A percentile compares a stretch with the other conserved stretches of the same genome.
phyloP scores from a whole-genome alignment of 257 asterid genomes.

The Nicotiana obtusifolia region DNA sequence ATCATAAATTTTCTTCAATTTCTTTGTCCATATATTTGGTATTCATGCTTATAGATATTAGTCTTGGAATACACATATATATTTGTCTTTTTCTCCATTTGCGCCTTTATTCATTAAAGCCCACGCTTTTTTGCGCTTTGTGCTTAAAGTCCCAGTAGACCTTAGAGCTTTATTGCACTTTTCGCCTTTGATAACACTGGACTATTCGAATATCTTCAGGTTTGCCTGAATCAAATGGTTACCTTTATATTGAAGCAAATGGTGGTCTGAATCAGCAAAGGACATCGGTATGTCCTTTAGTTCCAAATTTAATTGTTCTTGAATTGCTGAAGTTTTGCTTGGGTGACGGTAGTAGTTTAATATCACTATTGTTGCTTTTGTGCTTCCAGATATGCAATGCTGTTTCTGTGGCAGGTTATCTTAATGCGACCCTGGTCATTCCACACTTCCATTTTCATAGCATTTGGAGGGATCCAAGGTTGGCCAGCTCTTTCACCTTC shows the following conservation, averaged over 20 bases:
- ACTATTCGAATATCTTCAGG: conserved; percentile 20
- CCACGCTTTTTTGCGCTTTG: no score
- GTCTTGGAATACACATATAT: no score
- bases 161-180: no score
- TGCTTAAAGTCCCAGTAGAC: no score
- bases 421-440: conserved; percentile 90
- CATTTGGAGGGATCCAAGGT: conserved; percentile 98
- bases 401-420: conserved; percentile 97
- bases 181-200: no score
- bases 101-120: no score
- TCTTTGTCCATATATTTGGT: no score
- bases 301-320: conserved; percentile 1
- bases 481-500: conserved; percentile 13
- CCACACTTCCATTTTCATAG: conserved; percentile 96
- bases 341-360: neutral
- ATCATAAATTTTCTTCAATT: no score
- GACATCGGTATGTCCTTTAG: conserved; percentile 56
- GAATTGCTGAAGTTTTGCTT: conserved; percentile 2
- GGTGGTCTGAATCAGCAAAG: conserved; percentile 99
- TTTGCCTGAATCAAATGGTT: conserved; percentile 51
- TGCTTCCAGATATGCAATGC: conserved; percentile 96
- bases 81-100: no score
- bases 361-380: conserved; percentile 7
- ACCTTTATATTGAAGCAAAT: conserved; percentile 67
- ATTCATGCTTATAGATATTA: no score